Percentiles rank a stretch among this genome's conserved stretches.
phyloP scores from a whole-genome alignment of 192 early-diverging fungal genomes.

The Chytriomyces hyalinus region DNA sequence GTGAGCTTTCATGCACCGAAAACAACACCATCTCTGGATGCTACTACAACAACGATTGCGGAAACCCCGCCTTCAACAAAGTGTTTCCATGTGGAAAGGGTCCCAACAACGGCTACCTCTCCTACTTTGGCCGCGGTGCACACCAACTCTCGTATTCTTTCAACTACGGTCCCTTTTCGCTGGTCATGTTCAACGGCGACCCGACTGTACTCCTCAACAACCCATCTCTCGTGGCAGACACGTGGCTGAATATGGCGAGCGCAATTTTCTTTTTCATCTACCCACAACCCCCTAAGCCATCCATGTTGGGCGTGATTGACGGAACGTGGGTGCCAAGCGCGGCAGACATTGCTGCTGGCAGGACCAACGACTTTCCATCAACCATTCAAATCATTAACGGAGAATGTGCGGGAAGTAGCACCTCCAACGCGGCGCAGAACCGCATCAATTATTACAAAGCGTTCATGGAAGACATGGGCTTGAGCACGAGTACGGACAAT shows the following conservation, averaged over 20 bases:
- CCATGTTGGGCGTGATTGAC: conserved; percentile 28
- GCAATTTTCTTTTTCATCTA: conserved; percentile 29
- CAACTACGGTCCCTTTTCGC: conserved; percentile 16
- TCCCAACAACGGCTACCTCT: not conserved
- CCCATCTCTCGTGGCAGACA: conserved; percentile 18
- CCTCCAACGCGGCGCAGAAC: not conserved
- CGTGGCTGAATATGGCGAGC: conserved; percentile 24
- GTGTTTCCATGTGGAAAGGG: conserved; percentile 19
- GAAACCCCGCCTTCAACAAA: conserved; percentile 16
- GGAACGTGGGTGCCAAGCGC: conserved; percentile 17
- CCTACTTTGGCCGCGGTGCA: conserved; percentile 30
- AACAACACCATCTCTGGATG: conserved; percentile 4
- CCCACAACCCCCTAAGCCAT: conserved; percentile 29
- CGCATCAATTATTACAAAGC: conserved; percentile 1
- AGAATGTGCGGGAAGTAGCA: conserved; percentile 5
- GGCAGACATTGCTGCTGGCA: conserved; percentile 16
- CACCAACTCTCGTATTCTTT: conserved; percentile 25
- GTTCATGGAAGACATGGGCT: not conserved
- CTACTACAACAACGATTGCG: conserved; percentile 29
- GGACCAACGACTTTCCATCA: conserved; percentile 20
- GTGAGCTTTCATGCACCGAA: conserved; percentile 21
- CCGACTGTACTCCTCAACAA: conserved; percentile 8
- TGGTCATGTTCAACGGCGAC: conserved; percentile 19
- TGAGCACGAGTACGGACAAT: not conserved
- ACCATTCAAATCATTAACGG: conserved; percentile 36